phyloP scores from a whole-genome alignment of 257 asterid species.

The Dorcoceras hygrometricum region DNA sequence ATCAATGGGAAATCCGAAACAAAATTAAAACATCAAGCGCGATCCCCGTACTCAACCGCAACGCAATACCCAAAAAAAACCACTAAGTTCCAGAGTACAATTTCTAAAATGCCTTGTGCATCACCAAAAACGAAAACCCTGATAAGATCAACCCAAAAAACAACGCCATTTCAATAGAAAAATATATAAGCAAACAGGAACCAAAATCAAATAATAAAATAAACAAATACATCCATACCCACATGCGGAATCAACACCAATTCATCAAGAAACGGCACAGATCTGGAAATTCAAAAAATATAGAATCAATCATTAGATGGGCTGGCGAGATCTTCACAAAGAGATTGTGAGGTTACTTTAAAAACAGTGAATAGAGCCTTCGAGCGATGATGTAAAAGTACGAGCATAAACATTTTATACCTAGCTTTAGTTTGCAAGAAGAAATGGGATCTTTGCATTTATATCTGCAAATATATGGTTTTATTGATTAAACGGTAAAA shows the following conservation, averaged over 20 bases:
- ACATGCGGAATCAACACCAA: neutral
- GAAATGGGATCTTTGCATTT: no score
- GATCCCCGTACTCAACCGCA: neutral
- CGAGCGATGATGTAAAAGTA: neutral
- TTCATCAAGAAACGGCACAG: neutral
- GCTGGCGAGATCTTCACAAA: neutral
- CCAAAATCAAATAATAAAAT: neutral
- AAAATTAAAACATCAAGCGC: neutral
- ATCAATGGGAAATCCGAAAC: neutral
- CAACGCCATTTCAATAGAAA: neutral
- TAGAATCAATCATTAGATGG: no score
- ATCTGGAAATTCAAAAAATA: neutral
- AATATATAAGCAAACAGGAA: no score
- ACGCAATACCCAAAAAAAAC: neutral
- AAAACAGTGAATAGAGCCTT: neutral
- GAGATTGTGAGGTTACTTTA: no score
- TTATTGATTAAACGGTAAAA: neutral
- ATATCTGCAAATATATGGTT: neutral
- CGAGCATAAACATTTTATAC: neutral
- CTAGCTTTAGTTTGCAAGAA: neutral
- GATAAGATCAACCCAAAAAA: neutral
- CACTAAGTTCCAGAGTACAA: neutral
- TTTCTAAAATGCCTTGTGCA: neutral
- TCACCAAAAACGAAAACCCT: neutral
- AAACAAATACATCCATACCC: neutral